phyloP scores from a whole-genome alignment of 1,284 basidiomycete genomes.

The Rhodotorula sp. region DNA sequence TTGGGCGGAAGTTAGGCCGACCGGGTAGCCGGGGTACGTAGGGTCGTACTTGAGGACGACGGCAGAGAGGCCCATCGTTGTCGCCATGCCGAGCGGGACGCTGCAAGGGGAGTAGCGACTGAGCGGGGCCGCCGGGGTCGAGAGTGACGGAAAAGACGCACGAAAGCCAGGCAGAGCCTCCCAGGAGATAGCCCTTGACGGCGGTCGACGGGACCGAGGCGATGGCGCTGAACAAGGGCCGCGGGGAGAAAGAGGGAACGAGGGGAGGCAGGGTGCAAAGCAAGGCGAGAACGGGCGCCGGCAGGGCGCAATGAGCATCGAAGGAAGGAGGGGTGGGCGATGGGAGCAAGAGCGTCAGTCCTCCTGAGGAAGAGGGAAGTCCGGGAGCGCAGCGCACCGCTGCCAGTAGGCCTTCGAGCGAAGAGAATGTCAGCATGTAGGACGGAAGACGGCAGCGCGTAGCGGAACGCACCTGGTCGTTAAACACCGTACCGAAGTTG shows the following conservation, averaged over 20 bases:
- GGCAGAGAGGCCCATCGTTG: slow-evolving; percentile 15
- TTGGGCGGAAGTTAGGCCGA: slow-evolving; percentile 52
- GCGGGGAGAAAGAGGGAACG: slow-evolving; percentile 35
- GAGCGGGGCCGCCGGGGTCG: slow-evolving; percentile 57
- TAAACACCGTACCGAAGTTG: slow-evolving; percentile 79
- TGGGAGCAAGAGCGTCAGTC: too few relatives aligned
- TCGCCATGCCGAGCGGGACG: slow-evolving; percentile 23
- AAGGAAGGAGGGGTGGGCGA: too few relatives aligned
- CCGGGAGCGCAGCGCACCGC: background rate
- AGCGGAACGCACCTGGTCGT: slow-evolving; percentile 55
- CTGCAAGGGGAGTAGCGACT: slow-evolving; percentile 52
- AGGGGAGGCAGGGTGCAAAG: too few relatives aligned
- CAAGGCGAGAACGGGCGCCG: background rate
- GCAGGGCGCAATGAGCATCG: background rate
- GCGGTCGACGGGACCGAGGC: slow-evolving; percentile 47
- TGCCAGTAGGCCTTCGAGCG: slow-evolving; percentile 45
- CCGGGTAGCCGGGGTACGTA: slow-evolving; percentile 25
- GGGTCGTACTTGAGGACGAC: slow-evolving; percentile 29
- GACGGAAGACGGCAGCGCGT: too few relatives aligned
- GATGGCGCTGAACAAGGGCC: slow-evolving; percentile 47
- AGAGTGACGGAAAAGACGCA: background rate
- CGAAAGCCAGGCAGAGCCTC: slow-evolving; percentile 65
- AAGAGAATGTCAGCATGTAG: too few relatives aligned
- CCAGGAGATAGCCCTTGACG: slow-evolving; percentile 51
- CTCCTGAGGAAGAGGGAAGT: background rate